A percentile compares a stretch with the other conserved stretches of the same genome.
Conservation (phyloP, 2,329 filamentous ascomycete genomes). For the Metarhizium album region DNA sequence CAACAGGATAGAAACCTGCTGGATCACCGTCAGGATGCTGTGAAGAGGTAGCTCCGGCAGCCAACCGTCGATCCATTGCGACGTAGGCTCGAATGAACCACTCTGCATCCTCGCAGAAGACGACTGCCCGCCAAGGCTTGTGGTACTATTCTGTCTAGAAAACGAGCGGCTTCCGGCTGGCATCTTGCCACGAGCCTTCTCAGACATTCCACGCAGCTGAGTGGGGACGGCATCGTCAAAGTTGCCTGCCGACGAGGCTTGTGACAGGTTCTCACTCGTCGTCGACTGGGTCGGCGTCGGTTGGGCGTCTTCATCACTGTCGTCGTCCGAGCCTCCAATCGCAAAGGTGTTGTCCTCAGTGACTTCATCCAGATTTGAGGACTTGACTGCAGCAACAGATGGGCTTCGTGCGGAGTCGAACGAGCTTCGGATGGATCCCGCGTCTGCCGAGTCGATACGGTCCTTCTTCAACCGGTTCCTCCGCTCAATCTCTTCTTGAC, state of each 20-base stretch:
- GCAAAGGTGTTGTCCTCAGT: conserved; percentile 69
- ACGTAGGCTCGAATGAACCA: conserved; percentile 61
- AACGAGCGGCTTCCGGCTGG: conserved; percentile 74
- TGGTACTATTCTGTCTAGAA: conserved; percentile 81
- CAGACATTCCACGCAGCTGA: conserved; percentile 86
- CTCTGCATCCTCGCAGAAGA: conserved; percentile 44
- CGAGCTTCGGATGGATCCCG: conserved; percentile 46
- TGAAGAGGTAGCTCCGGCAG: conserved; percentile 84
- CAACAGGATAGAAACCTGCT: conserved; percentile 50
- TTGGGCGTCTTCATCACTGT: conserved; percentile 39
- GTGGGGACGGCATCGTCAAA: conserved; percentile 70
- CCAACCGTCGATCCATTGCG: conserved; percentile 87
- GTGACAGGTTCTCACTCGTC: conserved; percentile 50
- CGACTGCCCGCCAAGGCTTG: conserved; percentile 61
- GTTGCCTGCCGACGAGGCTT: conserved; percentile 56
- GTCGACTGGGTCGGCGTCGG: conserved; percentile 53
- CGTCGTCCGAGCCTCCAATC: conserved; percentile 75
- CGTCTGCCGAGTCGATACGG: conserved; percentile 38
- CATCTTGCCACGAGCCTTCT: conserved; percentile 94
- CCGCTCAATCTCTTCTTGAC: conserved; percentile 81
- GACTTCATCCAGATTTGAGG: conserved; percentile 20
- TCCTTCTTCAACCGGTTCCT: conserved; percentile 59
- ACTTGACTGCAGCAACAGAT: conserved; percentile 17
- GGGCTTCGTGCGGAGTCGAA: conserved; percentile 59
- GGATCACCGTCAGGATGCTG: conserved; percentile 69